Base-by-base conservation (phyloP, 495 filamentous ascomycete species). In the Neurospora intermedia region DNA sequence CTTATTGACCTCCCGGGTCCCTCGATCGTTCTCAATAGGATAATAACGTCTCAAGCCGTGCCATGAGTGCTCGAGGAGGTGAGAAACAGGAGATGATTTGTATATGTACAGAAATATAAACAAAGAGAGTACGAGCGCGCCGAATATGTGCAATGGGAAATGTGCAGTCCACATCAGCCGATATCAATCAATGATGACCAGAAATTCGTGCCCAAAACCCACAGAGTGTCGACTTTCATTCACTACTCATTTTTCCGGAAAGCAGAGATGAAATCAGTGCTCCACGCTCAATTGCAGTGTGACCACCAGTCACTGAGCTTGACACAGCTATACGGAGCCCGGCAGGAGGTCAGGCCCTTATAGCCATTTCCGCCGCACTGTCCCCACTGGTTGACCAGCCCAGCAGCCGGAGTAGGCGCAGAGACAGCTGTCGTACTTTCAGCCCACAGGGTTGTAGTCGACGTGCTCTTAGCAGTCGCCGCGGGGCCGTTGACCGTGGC, bases 321-420 rank as follows among this genome's bases (percentile, higher is more conserved):
- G 38, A 77, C 72, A 69, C 83, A 83, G 35, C 20, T 77, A 74
- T 79, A 83, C 9, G 82, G 81, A 40, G 83, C 46, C 72, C 76
- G 54, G 69, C 83, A 85, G 38, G 75, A 42, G 39, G 83, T 84
- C 40, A 82, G 71, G 6, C 83, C 83, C 4, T 74, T 76, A 69
- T 82, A 84, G 10, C 78, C 81, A 4, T 45, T 46, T 20, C 83
- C 83, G 41, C 83, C 83, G 69, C 83, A 85, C 77, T 83, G 82
- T 38, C 77, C 80, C 78, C 82, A 84, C 45, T 85, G 82, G 20
- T 79, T 73, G 46, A 83, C 80, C 2, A 75, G 48, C 9, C 43
- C 20, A 18, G 66, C 69, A 3, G 59, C 71, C 23, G 69, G 71
- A 38, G 59, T 70, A 23, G 54, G 35, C 18, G 69, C 23, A 31